Evolutionary conservation across 2,329 filamentous ascomycete genomes (phyloP), one percentile per base, ranked within the genome.

Genomic region (Hypoxylon sp.): DNA sequence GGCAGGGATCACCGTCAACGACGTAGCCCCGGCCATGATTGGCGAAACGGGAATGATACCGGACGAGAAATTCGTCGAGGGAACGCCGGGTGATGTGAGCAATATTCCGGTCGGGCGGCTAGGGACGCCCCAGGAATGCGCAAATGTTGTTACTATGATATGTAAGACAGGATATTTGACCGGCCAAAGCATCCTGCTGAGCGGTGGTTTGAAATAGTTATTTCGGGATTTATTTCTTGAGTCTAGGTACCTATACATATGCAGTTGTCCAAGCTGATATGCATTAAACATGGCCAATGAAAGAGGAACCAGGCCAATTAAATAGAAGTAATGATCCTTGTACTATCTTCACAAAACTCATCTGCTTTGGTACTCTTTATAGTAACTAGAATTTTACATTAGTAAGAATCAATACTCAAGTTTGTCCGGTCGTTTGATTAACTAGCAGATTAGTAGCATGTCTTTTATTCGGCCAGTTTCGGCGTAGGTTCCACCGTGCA

Each of bases 1-100:
- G 61, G 84, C 83, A 72, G 88, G 89, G 33, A 89, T 91, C 72
- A 89, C 88, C 13, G 88, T 91, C 63, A 91, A 91, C 66, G 89
- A 91, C 69, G 87, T 91, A n/a, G 88, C 88, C 2, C 89, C 89
- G 0, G 89, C 89, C 2, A 91, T 91, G 88, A 91, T 91, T 70
- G 89, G 88, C 3, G 85, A 87, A 22, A 89, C 87, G 2, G 87
- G 87, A 0, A 88, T 91, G 88, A 88, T 91, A 46, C 86, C 87
- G 1, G 83, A 87, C 66, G 85, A 85, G 44, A 84, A 86, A 68
- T 76, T 75, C 13, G 79, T 85, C 14, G 79, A 79, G 72, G 84
- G 85, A 20, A 86, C 86, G 57, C 84, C 88, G 0, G 88, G 88
- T 0, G 85, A 90, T 70, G 86, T 88, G 25, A 85, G 82, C 70